Evolutionary conservation across 1,284 basidiomycete genomes (phyloP).

Genomic region (Ceratobasidium sp.): DNA sequence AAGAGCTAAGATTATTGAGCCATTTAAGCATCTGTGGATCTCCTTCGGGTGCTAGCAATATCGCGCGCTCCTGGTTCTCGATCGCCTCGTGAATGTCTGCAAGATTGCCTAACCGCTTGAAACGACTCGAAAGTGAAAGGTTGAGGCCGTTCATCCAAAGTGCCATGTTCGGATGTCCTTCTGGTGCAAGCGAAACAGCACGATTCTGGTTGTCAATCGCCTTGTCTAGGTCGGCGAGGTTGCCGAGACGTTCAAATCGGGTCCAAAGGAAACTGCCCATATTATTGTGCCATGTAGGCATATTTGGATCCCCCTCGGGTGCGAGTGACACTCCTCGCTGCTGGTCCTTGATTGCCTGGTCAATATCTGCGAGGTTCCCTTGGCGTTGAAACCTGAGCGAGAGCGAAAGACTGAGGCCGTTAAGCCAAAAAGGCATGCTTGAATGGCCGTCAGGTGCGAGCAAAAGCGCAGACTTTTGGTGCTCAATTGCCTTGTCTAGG

Average conservation of each 20-base stretch:
- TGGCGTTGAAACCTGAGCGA: background rate
- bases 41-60: too few relatives aligned
- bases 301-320: background rate
- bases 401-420: background rate
- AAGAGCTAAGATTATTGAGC: too few relatives aligned
- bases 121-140: background rate
- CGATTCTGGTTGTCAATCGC: background rate
- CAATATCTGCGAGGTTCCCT: background rate
- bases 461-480: background rate
- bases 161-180: background rate
- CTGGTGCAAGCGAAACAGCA: background rate
- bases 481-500: background rate
- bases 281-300: background rate
- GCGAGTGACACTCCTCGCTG: background rate
- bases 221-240: background rate
- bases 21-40: too few relatives aligned
- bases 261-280: background rate
- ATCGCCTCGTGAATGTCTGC: background rate
- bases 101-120: background rate
- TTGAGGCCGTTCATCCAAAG: background rate
- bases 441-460: background rate
- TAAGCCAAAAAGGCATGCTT: background rate
- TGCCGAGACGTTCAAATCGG: background rate
- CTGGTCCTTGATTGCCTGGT: background rate
- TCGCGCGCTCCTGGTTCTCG: too few relatives aligned